phyloP scores from a whole-genome alignment of 257 asterid species.

The Solanum lycopersicoides region DNA sequence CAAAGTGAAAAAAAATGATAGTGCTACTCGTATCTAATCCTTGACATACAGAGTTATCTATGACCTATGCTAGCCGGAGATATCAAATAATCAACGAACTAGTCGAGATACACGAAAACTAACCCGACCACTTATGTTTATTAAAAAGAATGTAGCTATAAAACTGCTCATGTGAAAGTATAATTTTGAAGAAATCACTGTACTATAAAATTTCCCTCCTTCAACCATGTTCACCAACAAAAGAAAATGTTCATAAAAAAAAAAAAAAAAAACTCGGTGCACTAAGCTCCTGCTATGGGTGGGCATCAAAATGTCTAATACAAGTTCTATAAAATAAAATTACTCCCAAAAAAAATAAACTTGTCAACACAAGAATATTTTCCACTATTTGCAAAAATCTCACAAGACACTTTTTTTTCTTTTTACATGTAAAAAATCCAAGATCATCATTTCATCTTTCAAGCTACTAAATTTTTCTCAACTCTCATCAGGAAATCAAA shows the following conservation, averaged over 20 bases:
- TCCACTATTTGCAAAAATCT: background rate
- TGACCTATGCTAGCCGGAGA: background rate
- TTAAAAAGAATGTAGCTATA: background rate
- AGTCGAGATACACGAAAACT: background rate
- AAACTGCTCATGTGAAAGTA: background rate
- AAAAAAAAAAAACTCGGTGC: background rate
- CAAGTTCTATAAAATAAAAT: background rate
- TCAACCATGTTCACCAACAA: background rate
- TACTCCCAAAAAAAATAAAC: background rate
- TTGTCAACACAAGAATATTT: background rate
- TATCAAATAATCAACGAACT: background rate
- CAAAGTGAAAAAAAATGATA: no score
- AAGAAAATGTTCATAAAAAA: background rate
- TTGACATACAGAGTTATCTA: rapidly evolving
- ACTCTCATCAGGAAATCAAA: constrained; percentile 3
- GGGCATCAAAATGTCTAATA: background rate
- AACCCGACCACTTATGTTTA: background rate
- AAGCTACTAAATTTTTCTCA: background rate
- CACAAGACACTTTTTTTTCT: background rate
- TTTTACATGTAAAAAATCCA: background rate
- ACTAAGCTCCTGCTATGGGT: background rate
- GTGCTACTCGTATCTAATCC: background rate
- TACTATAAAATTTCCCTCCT: background rate
- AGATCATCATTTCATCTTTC: background rate
- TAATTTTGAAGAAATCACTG: background rate